Percentiles rank a stretch among this genome's conserved stretches.
These are phyloP conservation scores for Crucihimalaya himalaica DNA, from an alignment of 345 rosid species.

Conservation along the genomic window DNA sequence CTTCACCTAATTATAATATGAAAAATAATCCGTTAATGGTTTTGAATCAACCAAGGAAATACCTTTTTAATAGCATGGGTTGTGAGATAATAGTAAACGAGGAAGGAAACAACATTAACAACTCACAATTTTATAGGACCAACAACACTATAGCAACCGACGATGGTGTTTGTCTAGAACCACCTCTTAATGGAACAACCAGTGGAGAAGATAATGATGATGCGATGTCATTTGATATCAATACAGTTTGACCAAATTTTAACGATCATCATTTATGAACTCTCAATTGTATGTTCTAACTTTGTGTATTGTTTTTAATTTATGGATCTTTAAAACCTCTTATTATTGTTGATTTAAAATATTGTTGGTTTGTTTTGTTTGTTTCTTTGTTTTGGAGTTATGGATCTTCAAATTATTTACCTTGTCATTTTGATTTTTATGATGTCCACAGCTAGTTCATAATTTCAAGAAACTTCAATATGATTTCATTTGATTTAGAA, in stretches of 20 bases:
- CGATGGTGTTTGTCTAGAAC: background rate
- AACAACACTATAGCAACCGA: background rate
- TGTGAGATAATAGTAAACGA: background rate
- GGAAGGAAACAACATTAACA: background rate
- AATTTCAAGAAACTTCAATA: too few relatives aligned
- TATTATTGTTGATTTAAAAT: background rate
- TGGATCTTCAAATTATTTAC: background rate
- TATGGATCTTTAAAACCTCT: background rate
- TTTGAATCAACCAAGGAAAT: background rate
- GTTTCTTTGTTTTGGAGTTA: background rate
- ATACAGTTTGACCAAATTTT: background rate
- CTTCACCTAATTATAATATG: background rate
- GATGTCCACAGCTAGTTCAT: background rate
- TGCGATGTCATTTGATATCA: background rate
- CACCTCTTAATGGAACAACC: background rate
- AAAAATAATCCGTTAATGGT: background rate
- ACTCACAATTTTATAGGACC: background rate
- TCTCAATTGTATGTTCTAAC: background rate
- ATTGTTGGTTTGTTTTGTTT: background rate
- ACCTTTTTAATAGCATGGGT: background rate
- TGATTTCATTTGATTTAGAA: too few relatives aligned
- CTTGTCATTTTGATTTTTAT: background rate
- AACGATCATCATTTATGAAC: constrained; percentile 11
- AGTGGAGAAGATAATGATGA: background rate
- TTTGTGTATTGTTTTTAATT: background rate